A percentile compares a stretch with the other conserved stretches of the same genome.
These are phyloP conservation scores for Aspergillus alliaceus DNA, from an alignment of 2,329 filamentous ascomycete species.

Conservation along the genomic window DNA sequence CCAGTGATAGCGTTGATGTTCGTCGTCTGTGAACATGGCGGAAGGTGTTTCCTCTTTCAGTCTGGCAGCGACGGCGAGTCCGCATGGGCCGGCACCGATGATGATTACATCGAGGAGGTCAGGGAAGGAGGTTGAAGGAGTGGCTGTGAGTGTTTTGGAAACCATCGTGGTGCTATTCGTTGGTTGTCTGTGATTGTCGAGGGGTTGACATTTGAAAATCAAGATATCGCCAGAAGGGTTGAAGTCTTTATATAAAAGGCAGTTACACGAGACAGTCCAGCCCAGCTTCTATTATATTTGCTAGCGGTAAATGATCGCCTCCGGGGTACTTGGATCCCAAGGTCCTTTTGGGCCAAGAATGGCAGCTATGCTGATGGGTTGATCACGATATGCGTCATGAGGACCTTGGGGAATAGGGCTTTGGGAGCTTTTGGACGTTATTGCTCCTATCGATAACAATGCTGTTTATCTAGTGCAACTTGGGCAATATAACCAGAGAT, in stretches of 20 bases:
- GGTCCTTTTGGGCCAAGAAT: slow-evolving; percentile 25
- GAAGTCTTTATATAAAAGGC: neutral
- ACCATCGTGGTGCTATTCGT: neutral
- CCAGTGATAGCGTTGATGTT: slow-evolving; percentile 80
- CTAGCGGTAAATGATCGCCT: slow-evolving; percentile 1
- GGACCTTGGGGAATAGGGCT: slow-evolving; percentile 28
- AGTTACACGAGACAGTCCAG: neutral
- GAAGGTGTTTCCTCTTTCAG: slow-evolving; percentile 72
- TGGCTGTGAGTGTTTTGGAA: neutral
- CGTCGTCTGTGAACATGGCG: slow-evolving; percentile 79
- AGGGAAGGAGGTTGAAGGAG: neutral
- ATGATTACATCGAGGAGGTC: slow-evolving; percentile 63
- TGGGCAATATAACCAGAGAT: neutral
- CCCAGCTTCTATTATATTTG: neutral
- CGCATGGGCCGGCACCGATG: slow-evolving; percentile 72
- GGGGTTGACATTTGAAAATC: neutral
- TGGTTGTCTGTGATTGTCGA: neutral
- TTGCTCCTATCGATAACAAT: neutral
- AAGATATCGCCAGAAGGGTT: too few species aligned
- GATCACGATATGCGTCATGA: slow-evolving; percentile 9
- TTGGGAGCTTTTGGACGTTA: neutral
- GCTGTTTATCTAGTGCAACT: neutral
- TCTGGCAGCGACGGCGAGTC: slow-evolving; percentile 71
- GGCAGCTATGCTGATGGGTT: slow-evolving; percentile 7
- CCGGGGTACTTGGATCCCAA: slow-evolving; percentile 36